These are phyloP conservation scores for Leucosporidium scottii DNA, from an alignment of 768 basidiomycete genomes.

Conservation along the genomic window DNA sequence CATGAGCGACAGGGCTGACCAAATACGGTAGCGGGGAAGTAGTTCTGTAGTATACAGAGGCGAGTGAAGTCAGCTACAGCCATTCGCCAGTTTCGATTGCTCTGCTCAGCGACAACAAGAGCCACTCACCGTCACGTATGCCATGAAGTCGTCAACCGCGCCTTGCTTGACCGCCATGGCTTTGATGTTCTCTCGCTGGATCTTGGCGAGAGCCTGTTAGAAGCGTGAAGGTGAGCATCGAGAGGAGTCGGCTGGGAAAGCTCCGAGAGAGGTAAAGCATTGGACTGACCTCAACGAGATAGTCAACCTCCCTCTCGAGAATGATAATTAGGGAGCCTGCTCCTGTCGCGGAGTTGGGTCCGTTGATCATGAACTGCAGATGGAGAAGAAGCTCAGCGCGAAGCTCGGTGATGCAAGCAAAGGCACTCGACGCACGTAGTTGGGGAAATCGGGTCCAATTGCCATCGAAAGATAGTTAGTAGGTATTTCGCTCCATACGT, in stretches of 20 bases:
- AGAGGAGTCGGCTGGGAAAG: too few species aligned
- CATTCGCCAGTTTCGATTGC: too few species aligned
- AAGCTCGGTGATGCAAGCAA: too few species aligned
- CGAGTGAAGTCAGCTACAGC: too few species aligned
- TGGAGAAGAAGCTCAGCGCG: too few species aligned
- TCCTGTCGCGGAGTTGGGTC: conserved; percentile 55
- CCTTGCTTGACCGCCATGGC: conserved; percentile 57
- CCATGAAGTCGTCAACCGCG: conserved; percentile 59
- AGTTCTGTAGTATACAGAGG: background rate
- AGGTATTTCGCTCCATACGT: conserved; percentile 54
- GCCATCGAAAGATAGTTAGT: conserved; percentile 55
- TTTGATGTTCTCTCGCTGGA: conserved; percentile 58
- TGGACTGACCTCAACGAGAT: conserved; percentile 44
- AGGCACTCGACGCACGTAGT: conserved; percentile 38
- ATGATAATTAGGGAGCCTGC: conserved; percentile 54
- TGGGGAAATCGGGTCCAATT: conserved; percentile 58
- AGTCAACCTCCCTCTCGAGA: conserved; percentile 55
- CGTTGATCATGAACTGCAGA: conserved; percentile 39
- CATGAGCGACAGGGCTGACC: conserved; percentile 56
- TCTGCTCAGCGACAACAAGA: too few species aligned
- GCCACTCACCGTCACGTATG: conserved; percentile 42
- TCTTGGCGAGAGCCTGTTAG: conserved; percentile 46
- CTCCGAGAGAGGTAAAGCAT: too few species aligned
- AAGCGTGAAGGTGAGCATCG: too few species aligned
- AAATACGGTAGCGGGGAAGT: conserved; percentile 51